phyloP scores from a whole-genome alignment of 179 eudicot genomes.

The Silene coronaria region DNA sequence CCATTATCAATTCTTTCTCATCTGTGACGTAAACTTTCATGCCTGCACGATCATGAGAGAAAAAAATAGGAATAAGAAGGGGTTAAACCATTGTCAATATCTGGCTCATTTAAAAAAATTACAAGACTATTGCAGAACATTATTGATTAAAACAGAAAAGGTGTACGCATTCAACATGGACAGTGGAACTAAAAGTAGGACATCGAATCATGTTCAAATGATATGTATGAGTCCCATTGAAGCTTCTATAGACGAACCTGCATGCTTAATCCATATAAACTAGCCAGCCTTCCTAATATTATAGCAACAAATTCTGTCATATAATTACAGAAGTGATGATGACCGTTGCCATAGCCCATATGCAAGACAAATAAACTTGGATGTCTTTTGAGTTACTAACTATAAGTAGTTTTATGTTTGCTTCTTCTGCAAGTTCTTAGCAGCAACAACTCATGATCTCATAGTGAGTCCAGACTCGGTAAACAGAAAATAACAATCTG shows the following conservation, averaged over 20 bases:
- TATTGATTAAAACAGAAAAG: background rate
- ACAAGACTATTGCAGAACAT: background rate
- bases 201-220: too few relatives aligned
- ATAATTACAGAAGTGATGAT: background rate
- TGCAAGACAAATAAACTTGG: background rate
- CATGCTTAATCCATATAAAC: background rate
- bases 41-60: slow-evolving; percentile 35
- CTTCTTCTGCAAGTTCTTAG: background rate
- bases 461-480: background rate
- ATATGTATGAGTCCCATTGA: background rate
- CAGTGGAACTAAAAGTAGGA: background rate
- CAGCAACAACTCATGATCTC: background rate
- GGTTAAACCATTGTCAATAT: background rate
- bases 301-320: background rate
- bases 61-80: background rate
- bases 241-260: too few relatives aligned
- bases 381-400: background rate
- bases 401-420: background rate
- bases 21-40: slow-evolving; percentile 83
- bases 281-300: background rate
- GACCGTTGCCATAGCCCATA: background rate
- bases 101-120: background rate
- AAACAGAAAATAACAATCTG: too few relatives aligned
- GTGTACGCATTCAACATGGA: background rate
- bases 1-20: slow-evolving; percentile 88